These are phyloP conservation scores for Strombidium stylifer DNA, from an alignment of 73 alveolate genomes.

Conservation along the genomic window DNA sequence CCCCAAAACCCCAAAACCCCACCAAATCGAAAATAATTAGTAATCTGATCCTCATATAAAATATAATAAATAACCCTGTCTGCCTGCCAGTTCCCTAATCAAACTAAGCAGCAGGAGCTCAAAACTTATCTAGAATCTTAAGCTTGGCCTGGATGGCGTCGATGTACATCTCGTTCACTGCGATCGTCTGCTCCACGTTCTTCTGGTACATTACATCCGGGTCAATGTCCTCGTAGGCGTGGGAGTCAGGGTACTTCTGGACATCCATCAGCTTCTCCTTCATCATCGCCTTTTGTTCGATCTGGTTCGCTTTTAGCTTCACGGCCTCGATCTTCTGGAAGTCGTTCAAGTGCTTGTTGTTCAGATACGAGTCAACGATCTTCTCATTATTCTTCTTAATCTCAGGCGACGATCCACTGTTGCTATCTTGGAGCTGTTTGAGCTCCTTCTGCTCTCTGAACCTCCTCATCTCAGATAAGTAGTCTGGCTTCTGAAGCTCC, in stretches of 20 bases:
- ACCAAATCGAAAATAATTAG: too few relatives aligned
- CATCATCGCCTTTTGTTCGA: slow-evolving; percentile 8
- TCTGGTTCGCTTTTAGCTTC: not conserved
- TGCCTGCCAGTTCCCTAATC: too few relatives aligned
- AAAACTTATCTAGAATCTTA: slow-evolving; percentile 16
- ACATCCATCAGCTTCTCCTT: not conserved
- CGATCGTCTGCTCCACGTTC: slow-evolving; percentile 3
- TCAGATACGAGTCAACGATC: not conserved
- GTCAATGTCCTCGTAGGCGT: not conserved
- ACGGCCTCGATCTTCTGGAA: not conserved
- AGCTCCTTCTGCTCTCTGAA: not conserved
- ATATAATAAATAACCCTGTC: too few relatives aligned
- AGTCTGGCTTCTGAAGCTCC: not conserved
- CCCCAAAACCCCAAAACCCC: too few relatives aligned
- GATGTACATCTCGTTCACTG: slow-evolving; percentile 18
- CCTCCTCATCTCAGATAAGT: not conserved
- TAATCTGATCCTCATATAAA: too few relatives aligned
- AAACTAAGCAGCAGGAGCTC: too few relatives aligned
- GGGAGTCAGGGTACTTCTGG: not conserved
- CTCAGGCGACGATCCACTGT: slow-evolving; percentile 10
- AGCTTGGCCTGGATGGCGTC: slow-evolving; percentile 30
- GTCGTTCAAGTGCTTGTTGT: not conserved
- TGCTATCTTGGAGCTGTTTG: not conserved
- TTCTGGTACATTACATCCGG: too few relatives aligned
- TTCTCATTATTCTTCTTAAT: slow-evolving; percentile 1